A percentile compares a stretch with the other conserved stretches of the same genome.
These are phyloP conservation scores for Sporothrix sp. DNA, from an alignment of 2,329 filamentous ascomycete species.

Conservation along the genomic window DNA sequence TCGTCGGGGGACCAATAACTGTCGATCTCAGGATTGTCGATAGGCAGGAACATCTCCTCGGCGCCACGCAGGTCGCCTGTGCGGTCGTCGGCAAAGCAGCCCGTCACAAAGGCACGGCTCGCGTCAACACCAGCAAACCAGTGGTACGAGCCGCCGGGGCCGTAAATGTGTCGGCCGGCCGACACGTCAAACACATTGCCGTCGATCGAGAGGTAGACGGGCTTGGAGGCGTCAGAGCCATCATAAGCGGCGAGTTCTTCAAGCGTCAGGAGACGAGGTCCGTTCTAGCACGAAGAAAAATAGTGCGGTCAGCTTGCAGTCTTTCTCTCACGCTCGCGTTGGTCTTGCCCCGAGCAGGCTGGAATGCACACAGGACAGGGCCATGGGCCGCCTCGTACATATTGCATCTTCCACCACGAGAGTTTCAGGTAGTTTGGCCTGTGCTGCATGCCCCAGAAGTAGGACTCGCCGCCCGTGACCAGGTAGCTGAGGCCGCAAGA, in stretches of 20 bases:
- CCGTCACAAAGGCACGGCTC: slow-evolving; percentile 79
- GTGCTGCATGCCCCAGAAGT: slow-evolving; percentile 56
- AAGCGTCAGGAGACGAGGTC: slow-evolving; percentile 62
- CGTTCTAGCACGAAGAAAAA: slow-evolving; percentile 25
- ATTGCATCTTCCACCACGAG: slow-evolving; percentile 48
- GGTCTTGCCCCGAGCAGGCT: too few relatives aligned
- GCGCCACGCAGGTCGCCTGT: slow-evolving; percentile 78
- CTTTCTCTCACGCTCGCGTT: too few relatives aligned
- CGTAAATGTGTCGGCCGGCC: slow-evolving; percentile 59
- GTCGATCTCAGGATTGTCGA: slow-evolving; percentile 55
- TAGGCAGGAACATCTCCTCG: slow-evolving; percentile 71
- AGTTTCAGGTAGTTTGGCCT: slow-evolving; percentile 51
- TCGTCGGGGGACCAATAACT: slow-evolving; percentile 43
- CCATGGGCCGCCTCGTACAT: slow-evolving; percentile 38
- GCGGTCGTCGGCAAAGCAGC: slow-evolving; percentile 80
- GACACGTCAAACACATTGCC: slow-evolving; percentile 78
- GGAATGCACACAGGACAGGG: background rate
- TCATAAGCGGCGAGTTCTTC: slow-evolving; percentile 65
- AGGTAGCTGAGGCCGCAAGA: slow-evolving; percentile 67
- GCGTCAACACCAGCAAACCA: slow-evolving; percentile 84
- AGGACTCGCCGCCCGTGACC: slow-evolving; percentile 58
- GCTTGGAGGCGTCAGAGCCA: slow-evolving; percentile 62
- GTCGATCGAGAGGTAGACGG: slow-evolving; percentile 86
- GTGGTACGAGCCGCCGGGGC: slow-evolving; percentile 75
- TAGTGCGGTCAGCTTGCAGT: background rate